Evolutionary conservation across 2,329 filamentous ascomycete genomes (phyloP), one percentile per base, ranked within the genome.

Genomic region (Fusarium sp.): DNA sequence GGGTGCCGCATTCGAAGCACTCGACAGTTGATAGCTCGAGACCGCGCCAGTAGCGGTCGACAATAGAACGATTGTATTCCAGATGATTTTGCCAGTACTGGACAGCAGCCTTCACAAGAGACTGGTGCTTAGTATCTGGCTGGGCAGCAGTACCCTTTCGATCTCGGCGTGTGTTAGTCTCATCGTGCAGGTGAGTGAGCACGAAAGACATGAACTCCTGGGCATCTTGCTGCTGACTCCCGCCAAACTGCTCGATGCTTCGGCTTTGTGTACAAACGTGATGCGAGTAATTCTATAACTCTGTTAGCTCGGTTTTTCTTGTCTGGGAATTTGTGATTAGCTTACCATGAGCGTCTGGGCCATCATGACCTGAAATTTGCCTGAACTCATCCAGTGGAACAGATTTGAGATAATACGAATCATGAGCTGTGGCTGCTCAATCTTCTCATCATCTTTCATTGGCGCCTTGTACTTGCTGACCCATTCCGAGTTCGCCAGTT

Each of bases 131-230:
- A 31, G 80, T 82, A 37, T 78, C 73, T 16, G 82, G 82, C 66
- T 82, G 77, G 27, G 67, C 44, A 2, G 74, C 74, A 8, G 73
- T 74, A 58, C 80, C 79, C 25, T 78, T 72, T 25, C 67, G 84
- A 66, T 91, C 84, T n/a, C 85, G 83, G 19, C 80, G 80, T 31
- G 79, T 80, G 79, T 97, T 97, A 10, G 97, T 91, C 81, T 99
- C 96, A 78, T 96, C 93, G 75, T 95, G 92, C 18, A 98, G 85
- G 73, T 92, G 91, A 59, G 93, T 91, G 41, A 97, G 86, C 31
- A 98, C 81, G 78, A 97, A 97, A 49, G 91, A 90, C 73, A 95
- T 91, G 74, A 97, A 97, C 77, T 98, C 96, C 73, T 95, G 93
- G 4, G 94, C 92, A 78, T 99, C 96, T 82, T 98, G 96, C 79